A percentile compares a stretch with the other conserved stretches of the same genome.
Conservation (phyloP, 805 yeast species). For the Starmerella floris region DNA sequence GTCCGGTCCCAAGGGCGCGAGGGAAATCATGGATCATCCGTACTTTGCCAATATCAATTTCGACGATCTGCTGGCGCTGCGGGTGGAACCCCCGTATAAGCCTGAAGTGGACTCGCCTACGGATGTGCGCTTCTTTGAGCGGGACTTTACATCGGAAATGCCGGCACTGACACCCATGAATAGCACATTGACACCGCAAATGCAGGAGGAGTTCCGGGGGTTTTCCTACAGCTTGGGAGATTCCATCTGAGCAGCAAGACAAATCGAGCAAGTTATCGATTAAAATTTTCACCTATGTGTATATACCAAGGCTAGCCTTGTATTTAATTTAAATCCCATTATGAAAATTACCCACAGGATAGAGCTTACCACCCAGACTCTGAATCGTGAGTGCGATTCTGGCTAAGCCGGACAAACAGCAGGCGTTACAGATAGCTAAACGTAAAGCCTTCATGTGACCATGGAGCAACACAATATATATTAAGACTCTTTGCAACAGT, state of each 20-base stretch:
- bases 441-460: too few species aligned
- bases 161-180: constrained; percentile 93
- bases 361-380: too few species aligned
- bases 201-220: constrained; percentile 96
- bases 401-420: too few species aligned
- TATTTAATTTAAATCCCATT: neutral
- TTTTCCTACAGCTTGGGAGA: constrained; percentile 52
- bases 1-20: constrained; percentile 74
- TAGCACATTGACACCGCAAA: constrained; percentile 65
- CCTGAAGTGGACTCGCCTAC: constrained; percentile 81
- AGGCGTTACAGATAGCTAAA: too few species aligned
- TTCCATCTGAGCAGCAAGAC: constrained; percentile 12
- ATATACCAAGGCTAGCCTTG: neutral
- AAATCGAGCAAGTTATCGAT: neutral
- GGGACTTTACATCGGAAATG: constrained; percentile 85
- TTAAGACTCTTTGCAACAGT: too few species aligned
- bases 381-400: too few species aligned
- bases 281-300: neutral
- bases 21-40: constrained; percentile 89
- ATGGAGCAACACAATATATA: too few species aligned
- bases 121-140: constrained; percentile 86
- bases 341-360: too few species aligned
- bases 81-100: constrained; percentile 75
- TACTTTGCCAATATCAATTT: constrained; percentile 83
- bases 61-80: constrained; percentile 62